A percentile compares a stretch with the other conserved stretches of the same genome.
Conservation (phyloP, 306 rosid species). For the Ammopiptanthus mongolicus region DNA sequence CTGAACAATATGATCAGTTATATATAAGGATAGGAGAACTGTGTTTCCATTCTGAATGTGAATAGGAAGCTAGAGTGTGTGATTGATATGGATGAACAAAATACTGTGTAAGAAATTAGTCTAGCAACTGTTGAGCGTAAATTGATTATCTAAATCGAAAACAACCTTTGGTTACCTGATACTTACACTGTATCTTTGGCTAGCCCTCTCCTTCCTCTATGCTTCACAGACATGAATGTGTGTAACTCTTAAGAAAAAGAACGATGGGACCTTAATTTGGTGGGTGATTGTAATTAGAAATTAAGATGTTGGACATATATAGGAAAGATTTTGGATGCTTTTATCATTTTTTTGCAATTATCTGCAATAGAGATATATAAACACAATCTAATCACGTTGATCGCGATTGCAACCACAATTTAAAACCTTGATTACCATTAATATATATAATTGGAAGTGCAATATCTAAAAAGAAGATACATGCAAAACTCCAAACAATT, state of each 20-base stretch:
- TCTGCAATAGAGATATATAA: too few species aligned
- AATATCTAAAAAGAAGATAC: too few species aligned
- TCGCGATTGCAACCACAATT: too few species aligned
- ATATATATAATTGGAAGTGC: too few species aligned
- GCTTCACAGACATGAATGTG: background rate
- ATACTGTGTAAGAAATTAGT: background rate
- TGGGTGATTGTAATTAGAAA: background rate
- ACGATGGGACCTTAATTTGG: background rate
- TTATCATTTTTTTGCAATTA: too few species aligned
- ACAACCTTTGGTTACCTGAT: background rate
- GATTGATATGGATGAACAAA: constrained; percentile 16
- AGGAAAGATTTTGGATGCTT: background rate
- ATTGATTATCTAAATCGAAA: constrained; percentile 13
- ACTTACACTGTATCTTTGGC: background rate
- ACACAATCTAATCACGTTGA: too few species aligned
- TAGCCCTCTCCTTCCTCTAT: background rate
- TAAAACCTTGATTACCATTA: too few species aligned
- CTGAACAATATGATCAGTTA: too few species aligned
- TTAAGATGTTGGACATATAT: background rate
- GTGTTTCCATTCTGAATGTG: background rate
- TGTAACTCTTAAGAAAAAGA: background rate
- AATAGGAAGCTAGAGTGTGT: background rate
- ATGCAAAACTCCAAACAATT: too few species aligned
- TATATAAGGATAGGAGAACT: too few species aligned
- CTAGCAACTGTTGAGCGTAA: background rate